Evolutionary conservation across 1,284 basidiomycete species (phyloP).

Genomic region (Polyporus tsugae): DNA sequence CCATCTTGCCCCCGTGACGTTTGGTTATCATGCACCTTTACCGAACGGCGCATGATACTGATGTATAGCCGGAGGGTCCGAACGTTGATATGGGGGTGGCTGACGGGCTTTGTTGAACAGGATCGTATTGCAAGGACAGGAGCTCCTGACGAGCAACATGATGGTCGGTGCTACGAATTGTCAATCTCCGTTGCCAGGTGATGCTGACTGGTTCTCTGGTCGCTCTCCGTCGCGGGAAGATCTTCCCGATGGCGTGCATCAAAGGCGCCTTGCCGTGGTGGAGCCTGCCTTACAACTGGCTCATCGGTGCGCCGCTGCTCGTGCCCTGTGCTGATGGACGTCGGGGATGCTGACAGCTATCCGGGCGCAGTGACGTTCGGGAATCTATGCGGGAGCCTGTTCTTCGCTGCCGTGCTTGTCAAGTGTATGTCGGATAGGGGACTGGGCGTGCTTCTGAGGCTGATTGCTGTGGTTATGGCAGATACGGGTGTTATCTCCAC

Average conservation of each 20-base stretch:
- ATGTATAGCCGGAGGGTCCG: neutral
- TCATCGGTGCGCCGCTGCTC: conserved; percentile 56
- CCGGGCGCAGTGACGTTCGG: conserved; percentile 65
- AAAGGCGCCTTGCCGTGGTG: conserved; percentile 73
- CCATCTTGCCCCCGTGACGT: neutral
- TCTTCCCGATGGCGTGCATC: conserved; percentile 72
- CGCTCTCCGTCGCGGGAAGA: conserved; percentile 45
- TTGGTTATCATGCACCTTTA: neutral
- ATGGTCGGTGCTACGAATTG: conserved; percentile 56
- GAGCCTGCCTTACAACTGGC: conserved; percentile 71
- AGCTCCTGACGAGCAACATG: conserved; percentile 80
- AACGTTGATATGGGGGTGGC: conserved; percentile 17
- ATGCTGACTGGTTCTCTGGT: neutral
- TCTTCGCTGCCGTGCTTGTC: conserved; percentile 73
- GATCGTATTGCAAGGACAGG: conserved; percentile 76
- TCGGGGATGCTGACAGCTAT: neutral
- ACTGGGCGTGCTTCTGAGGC: conserved; percentile 4
- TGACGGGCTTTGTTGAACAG: conserved; percentile 44
- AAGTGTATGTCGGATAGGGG: conserved; percentile 55
- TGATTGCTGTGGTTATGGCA: conserved; percentile 6
- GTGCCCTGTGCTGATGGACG: neutral
- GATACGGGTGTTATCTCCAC: conserved; percentile 64
- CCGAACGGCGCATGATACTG: neutral
- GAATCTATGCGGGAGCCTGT: conserved; percentile 75
- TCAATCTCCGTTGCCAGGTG: neutral